A percentile compares a stretch with the other conserved stretches of the same genome.
Conservation (phyloP, 345 rosid genomes). For the Salix dunnii region DNA sequence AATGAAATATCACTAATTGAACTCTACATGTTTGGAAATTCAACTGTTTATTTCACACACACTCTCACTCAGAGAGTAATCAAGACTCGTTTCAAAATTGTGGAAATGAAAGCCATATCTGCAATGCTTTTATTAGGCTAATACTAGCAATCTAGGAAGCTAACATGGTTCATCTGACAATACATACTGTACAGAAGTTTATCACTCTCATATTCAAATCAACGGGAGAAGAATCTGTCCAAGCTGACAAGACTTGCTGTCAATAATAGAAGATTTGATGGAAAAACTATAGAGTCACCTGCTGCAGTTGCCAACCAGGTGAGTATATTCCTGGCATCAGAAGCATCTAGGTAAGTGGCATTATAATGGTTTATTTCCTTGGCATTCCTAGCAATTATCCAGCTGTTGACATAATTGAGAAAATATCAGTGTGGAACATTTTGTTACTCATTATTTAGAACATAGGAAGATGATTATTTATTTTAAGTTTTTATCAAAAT, state of each 20-base stretch:
- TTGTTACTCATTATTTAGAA: neutral
- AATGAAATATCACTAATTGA: neutral
- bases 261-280: constrained; percentile 70
- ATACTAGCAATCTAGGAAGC: constrained; percentile 6
- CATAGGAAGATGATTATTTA: no score
- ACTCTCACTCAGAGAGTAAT: neutral
- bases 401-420: neutral
- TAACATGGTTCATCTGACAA: constrained; percentile 5
- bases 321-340: constrained; percentile 9
- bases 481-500: no score
- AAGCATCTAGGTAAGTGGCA: neutral
- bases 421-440: neutral
- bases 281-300: constrained; percentile 61
- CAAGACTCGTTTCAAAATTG: neutral
- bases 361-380: neutral
- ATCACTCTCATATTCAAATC: constrained; percentile 68
- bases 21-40: neutral
- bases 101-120: neutral
- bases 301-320: constrained; percentile 74
- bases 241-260: constrained; percentile 78
- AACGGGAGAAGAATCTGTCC: constrained; percentile 61
- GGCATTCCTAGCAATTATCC: neutral
- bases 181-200: constrained; percentile 39
- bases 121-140: neutral
- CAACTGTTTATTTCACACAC: neutral